Evolutionary conservation across 495 filamentous ascomycete species (phyloP).

Genomic region (Trichoderma orchidacearum): DNA sequence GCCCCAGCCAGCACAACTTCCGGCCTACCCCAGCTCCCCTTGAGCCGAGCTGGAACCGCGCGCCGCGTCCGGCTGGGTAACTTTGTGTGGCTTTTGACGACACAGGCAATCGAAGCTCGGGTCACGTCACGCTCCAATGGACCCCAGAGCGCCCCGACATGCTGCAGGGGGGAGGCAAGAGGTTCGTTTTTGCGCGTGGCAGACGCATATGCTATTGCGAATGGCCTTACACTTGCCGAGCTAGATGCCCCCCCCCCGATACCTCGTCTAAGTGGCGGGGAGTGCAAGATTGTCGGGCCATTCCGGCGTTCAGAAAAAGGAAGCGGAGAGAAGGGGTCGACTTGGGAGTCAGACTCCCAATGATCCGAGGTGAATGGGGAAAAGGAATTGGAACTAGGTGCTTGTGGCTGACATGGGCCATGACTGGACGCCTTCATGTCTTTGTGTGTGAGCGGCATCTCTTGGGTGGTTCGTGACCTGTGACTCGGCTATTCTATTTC

Average conservation of each 20-base stretch:
- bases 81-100: neutral
- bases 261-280: neutral
- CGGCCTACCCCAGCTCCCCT: neutral
- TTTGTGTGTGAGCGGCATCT: neutral
- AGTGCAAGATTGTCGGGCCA: neutral
- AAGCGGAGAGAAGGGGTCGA: neutral
- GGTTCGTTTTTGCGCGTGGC: too few relatives aligned
- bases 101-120: neutral
- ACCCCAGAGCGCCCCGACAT: too few relatives aligned
- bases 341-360: neutral
- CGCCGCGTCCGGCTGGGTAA: neutral
- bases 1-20: too few relatives aligned
- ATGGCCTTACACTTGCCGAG: neutral
- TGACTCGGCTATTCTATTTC: slow-evolving; percentile 5
- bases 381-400: neutral
- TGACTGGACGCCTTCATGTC: neutral
- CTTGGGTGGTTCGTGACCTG: neutral
- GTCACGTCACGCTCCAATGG: neutral
- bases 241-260: neutral
- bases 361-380: neutral
- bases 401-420: neutral
- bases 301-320: neutral
- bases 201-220: neutral
- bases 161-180: neutral
- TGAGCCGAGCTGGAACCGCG: slow-evolving; percentile 1